Base-by-base conservation (phyloP, 768 basidiomycete species). In the Lenzites betulinus region DNA sequence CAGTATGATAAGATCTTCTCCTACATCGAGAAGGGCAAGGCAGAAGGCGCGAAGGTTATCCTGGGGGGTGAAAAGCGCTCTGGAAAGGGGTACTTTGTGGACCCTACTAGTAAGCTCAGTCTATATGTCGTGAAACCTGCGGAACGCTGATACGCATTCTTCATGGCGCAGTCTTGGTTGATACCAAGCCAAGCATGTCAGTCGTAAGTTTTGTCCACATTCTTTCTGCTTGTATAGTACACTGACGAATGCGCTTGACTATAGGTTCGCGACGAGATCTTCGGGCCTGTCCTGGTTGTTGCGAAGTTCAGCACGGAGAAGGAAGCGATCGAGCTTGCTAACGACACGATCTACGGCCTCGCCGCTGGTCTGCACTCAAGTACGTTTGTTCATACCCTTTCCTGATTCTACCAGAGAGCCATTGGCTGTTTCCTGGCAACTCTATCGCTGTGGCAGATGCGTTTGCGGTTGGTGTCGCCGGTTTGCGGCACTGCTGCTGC, bases 281-380 rank as follows among this genome's bases (percentile, higher is more conserved):
- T 98, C 72, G 96, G 96, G 11, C 96, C 96, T 26, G 95, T 98
- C 2, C 82, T 95, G 41, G 82, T 86, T 25, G 83, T 98, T 41
- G 88, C 87, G 43, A 85, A 79, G 65, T 98, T 98, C 77, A 84
- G 83, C 65, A 88, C 89, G 7, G 95, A 97, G 73, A 88, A 90
- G 59, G 93, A 97, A 70, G 94, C 87, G 3, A 85, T 98, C 65
- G 69, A 77, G 42, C 75, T 93, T 16, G 95, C 95, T 35, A 98
- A 98, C 74, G 85, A 90, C 70, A 93, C 94, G 7, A 83, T 79
- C 49, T 98, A 96, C 73, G 96, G 96, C 36, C 82, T 98, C 36
- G 95, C 92, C 9, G 93, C 95, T 15, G 96, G 92, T 9, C 78
- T 98, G 51, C 93, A 95, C 75, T 95, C 86, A 39, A 90, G 91